Base-by-base conservation (phyloP, 768 basidiomycete species). In the Amanita polypyramis region DNA sequence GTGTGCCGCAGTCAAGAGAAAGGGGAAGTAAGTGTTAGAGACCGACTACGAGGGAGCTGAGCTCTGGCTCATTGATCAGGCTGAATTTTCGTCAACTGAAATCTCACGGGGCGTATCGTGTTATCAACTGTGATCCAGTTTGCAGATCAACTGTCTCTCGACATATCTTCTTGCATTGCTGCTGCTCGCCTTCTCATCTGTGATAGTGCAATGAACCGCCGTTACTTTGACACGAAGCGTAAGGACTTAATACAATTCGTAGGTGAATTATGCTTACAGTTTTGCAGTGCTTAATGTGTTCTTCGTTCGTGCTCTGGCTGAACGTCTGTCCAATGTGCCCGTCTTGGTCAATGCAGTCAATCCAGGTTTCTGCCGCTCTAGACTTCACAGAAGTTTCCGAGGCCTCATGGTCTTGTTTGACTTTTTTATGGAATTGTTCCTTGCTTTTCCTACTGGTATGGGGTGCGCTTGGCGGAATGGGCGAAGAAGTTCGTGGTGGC, bases 361-460 rank as follows among this genome's bases (percentile, higher is more conserved):
- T 44, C 74, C 74, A n/a, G 72, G 72, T 1, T 66, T 61, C 53
- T 70, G 70, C 55, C 43, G 54, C 15, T 71, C 70, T 5, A 61
- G 66, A 17, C 55, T 76, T 1, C 55, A 59, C 0, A 52, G 65
- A 20, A 52, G 58, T 5, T n/a, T 67, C 4, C 36, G 43, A 1
- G 59, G 56, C 0, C 5, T 61, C 19, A 21, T 47, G 23, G 44
- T 50, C 6, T 11, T 54, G 9, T 4, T 66, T 4, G 32, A 47
- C 14, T 45, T 47, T 29, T 17, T 68, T 2, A 57, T 66, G 52
- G 62, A 67, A 33, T 55, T 44, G 4, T 2, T 60, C 0, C 35
- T 76, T 0, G 70, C 64, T 1, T 61, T 60, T n/a, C 60, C 66
- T 0, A 52, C 67, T 2, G 70, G 60, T 69, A n/a, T 67, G 58